Conservation (phyloP, 2,329 filamentous ascomycete species). For the Lasiodiplodia gonubiensis region DNA sequence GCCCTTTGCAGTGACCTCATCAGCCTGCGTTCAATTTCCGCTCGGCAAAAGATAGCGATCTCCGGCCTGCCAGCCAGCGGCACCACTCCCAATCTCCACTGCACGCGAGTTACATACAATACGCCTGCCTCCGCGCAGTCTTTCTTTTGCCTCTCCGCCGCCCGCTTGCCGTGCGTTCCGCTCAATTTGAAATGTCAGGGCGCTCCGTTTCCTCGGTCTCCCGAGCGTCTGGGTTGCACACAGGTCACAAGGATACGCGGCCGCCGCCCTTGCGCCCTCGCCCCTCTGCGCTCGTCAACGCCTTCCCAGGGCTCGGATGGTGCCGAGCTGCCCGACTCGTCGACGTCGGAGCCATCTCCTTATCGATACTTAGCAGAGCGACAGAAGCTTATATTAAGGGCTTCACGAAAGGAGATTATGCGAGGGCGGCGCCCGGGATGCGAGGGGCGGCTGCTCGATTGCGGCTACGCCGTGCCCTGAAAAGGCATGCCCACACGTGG, state of each 20-base stretch:
- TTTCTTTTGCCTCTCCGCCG: background rate
- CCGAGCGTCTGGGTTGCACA: constrained; percentile 23
- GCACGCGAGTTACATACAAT: background rate
- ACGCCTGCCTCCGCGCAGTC: background rate
- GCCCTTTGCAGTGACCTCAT: constrained; percentile 25
- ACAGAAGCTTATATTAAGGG: constrained; percentile 24
- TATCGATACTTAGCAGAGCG: constrained; percentile 21
- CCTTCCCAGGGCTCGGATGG: constrained; percentile 18
- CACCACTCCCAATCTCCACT: constrained; percentile 14
- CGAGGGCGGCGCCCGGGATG: constrained; percentile 11
- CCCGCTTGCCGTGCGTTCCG: constrained; percentile 16
- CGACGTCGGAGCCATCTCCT: constrained; percentile 23
- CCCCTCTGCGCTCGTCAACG: constrained; percentile 12
- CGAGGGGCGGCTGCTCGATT: constrained; percentile 10
- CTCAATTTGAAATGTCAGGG: background rate
- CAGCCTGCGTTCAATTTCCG: constrained; percentile 19
- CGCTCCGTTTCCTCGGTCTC: constrained; percentile 24
- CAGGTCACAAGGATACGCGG: constrained; percentile 24
- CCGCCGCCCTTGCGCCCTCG: constrained; percentile 9
- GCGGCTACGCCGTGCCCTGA: constrained; percentile 15
- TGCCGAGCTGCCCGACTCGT: constrained; percentile 19
- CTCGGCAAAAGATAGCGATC: constrained; percentile 25
- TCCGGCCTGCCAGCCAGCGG: background rate
- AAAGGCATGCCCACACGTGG: constrained; percentile 17
- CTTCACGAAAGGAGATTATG: constrained; percentile 17